phyloP scores from a whole-genome alignment of 441 rosid species.

The Arabidopsis lyrata region DNA sequence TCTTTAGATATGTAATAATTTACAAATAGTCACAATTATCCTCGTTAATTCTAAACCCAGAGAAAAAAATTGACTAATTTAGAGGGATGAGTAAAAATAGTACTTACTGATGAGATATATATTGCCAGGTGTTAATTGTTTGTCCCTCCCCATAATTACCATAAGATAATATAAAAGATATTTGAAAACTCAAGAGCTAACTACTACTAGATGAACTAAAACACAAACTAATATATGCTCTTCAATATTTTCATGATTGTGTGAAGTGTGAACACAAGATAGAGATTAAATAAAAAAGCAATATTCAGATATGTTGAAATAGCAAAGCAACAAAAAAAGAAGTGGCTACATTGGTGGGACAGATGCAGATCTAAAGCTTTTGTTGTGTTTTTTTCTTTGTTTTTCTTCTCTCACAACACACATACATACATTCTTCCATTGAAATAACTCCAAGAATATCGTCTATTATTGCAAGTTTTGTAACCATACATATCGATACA shows the following conservation, averaged over 20 bases:
- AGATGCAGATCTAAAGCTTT: constrained; percentile 17
- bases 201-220: too few species aligned
- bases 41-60: background rate
- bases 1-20: background rate
- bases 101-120: background rate
- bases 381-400: constrained; percentile 10
- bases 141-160: background rate
- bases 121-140: constrained; percentile 22
- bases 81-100: background rate
- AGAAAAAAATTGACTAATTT: background rate
- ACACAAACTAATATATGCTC: too few species aligned
- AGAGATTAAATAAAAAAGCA: too few species aligned
- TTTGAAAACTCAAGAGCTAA: too few species aligned
- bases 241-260: background rate
- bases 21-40: background rate
- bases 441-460: background rate
- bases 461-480: background rate
- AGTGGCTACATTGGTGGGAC: constrained; percentile 13
- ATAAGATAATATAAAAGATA: too few species aligned
- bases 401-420: background rate
- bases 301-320: constrained; percentile 28
- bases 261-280: constrained; percentile 22
- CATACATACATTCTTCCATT: background rate
- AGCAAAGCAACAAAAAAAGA: background rate
- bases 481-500: background rate